Evolutionary conservation across 1,139 yeast species (phyloP), one percentile per base, ranked within the genome.

Genomic region (Lizanozyma gosingica): DNA sequence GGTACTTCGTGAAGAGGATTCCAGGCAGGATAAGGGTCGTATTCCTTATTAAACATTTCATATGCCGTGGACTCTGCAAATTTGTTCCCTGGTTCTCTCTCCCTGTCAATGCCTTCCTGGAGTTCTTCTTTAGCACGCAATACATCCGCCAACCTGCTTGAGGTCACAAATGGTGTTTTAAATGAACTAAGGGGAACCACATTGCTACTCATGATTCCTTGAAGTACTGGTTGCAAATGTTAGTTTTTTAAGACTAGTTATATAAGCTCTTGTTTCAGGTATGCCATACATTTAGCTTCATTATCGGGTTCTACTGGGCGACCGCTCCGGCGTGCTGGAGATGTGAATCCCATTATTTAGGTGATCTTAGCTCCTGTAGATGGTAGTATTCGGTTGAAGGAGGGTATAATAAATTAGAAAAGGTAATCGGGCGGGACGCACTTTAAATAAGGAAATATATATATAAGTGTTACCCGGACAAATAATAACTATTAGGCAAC

Each of bases 1-100:
- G 70, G 69, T 3, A 60, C 47, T 2, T 45, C 54, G 2, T 56
- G 56, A 1, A 58, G 56, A 4, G 61, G 53, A 9, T 57, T 55
- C 87, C 87, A 81, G 4, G 80, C 62, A 0, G 86, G 84, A 50
- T 77, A 80, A 0, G 78, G 75, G 41, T 76, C 76, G 43, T 65
- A 63, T 35, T 57, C 60, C 44, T 55, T 60, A 37, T 61, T 67
- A 45, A 64, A 66, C 6, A 59, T 55, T 40, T 67, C 72, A 43
- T 61, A 63, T 17, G 65, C 53, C 3, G 69, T 69, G 37, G 63
- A 55, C 43, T 69, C 76, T 2, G 71, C 69, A 41, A 72, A 58
- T 3, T 51, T 47, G 41, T 65, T 66, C 2, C 56, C 62, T 8
- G 56, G 53, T 14, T 43, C 39, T 17, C 44, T 54, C n/a, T 22